Evolutionary conservation across 495 filamentous ascomycete genomes (phyloP).

Genomic region (Daldinia grandis): DNA sequence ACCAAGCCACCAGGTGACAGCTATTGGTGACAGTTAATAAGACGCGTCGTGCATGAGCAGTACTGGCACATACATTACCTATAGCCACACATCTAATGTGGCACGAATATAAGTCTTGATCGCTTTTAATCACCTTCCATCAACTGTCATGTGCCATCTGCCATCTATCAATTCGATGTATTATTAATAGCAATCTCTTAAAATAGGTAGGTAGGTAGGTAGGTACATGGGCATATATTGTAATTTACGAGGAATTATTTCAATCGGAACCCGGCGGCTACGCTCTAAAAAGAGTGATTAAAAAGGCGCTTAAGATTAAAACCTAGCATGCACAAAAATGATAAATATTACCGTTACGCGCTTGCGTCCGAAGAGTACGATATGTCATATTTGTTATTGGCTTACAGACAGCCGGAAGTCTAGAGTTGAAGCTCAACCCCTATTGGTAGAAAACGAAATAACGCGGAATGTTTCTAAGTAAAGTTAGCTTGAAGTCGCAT

Average conservation of each 20-base stretch:
- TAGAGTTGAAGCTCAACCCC: not conserved
- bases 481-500: conserved; percentile 4
- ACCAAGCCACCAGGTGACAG: not conserved
- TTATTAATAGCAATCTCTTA: conserved; percentile 1
- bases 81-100: not conserved
- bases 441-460: not conserved
- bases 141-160: conserved; percentile 20
- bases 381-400: not conserved
- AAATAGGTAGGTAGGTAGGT: too few species aligned
- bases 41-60: not conserved
- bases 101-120: not conserved
- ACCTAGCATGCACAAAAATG: too few species aligned
- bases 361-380: too few species aligned
- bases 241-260: conserved; percentile 25
- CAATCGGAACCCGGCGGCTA: conserved; percentile 26
- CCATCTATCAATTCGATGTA: conserved; percentile 7
- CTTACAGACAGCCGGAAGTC: not conserved
- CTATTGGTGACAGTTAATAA: not conserved
- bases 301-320: too few species aligned
- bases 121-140: conserved; percentile 3
- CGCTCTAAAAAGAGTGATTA: not conserved
- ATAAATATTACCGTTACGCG: too few species aligned
- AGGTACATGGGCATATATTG: not conserved
- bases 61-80: too few species aligned
- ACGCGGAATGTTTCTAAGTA: not conserved